Evolutionary conservation across 2,329 filamentous ascomycete species (phyloP).

Genomic region (Huntiella moniliformis): DNA sequence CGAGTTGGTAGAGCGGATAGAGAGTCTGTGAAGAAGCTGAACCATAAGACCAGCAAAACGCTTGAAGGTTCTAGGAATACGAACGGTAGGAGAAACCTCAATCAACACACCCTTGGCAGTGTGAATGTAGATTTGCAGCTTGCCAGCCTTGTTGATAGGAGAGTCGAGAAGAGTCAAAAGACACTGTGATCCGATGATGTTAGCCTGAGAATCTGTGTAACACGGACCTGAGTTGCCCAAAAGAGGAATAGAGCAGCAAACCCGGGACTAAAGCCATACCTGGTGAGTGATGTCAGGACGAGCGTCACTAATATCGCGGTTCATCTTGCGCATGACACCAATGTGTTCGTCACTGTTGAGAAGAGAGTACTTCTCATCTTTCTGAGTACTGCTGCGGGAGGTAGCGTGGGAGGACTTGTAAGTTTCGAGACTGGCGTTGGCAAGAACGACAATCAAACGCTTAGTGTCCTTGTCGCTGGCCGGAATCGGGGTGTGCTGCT

Average conservation of each 20-base stretch:
- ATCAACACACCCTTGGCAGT: conserved; percentile 95
- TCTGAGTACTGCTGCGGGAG: conserved; percentile 41
- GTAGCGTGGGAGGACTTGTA: conserved; percentile 76
- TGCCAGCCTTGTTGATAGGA: conserved; percentile 95
- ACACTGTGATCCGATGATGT: conserved; percentile 42
- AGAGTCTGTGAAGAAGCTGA: conserved; percentile 83
- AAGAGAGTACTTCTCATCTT: conserved; percentile 90
- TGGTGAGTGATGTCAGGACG: conserved; percentile 96
- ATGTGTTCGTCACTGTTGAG: conserved; percentile 99
- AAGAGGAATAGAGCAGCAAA: too few species aligned
- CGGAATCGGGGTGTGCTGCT: conserved; percentile 74
- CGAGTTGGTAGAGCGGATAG: conserved; percentile 88
- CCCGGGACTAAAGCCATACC: conserved; percentile 36
- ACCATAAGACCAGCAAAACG: conserved; percentile 98
- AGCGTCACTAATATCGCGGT: conserved; percentile 92
- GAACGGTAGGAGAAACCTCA: conserved; percentile 92
- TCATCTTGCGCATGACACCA: conserved; percentile 98
- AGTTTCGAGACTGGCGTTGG: conserved; percentile 92
- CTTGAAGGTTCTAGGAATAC: conserved; percentile 96
- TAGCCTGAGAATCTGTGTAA: background rate
- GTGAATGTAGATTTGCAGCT: conserved; percentile 95
- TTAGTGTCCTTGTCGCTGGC: conserved; percentile 77
- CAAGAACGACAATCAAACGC: conserved; percentile 84
- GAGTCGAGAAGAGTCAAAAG: conserved; percentile 93
- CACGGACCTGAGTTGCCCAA: too few species aligned